Percentiles rank a stretch among this genome's conserved stretches.
phyloP scores from a whole-genome alignment of 2,329 filamentous ascomycete species.

The Phialocephala subalpina region DNA sequence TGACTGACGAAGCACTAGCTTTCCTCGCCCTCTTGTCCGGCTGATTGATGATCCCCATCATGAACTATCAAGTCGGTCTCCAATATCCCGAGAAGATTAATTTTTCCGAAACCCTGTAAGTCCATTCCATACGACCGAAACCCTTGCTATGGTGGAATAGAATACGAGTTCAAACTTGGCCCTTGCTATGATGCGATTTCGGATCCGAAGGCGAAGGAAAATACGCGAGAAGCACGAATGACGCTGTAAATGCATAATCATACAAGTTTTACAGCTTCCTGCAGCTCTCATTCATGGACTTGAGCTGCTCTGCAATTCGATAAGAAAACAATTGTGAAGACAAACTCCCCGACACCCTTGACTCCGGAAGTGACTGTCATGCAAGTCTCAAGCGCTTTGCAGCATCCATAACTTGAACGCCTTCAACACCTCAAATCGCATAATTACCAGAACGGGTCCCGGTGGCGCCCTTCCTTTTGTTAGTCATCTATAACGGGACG shows the following conservation, averaged over 20 bases:
- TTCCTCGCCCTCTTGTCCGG: conserved; percentile 11
- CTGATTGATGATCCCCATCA: conserved; percentile 18
- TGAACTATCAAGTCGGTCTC: conserved; percentile 23
- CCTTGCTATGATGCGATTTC: background rate
- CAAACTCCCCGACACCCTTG: background rate
- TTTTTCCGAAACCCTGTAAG: conserved; percentile 28
- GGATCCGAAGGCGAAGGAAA: background rate
- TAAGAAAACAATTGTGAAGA: background rate
- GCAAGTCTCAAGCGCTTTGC: background rate
- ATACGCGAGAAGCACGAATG: background rate
- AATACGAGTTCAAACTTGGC: background rate
- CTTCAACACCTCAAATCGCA: background rate
- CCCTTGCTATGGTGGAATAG: conserved; percentile 12
- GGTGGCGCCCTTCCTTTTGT: background rate
- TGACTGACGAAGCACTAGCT: conserved; percentile 12
- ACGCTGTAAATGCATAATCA: background rate
- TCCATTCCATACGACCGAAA: conserved; percentile 9
- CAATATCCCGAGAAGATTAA: conserved; percentile 28
- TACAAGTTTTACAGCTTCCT: background rate
- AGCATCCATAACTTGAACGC: background rate
- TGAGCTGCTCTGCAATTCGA: background rate
- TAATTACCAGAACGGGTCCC: conserved; percentile 4
- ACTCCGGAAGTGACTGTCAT: background rate
- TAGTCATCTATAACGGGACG: conserved; percentile 10
- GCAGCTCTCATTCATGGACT: conserved; percentile 4